Conservation (phyloP, 2,329 filamentous ascomycete species). For the Penicillium fuscoglaucum region DNA sequence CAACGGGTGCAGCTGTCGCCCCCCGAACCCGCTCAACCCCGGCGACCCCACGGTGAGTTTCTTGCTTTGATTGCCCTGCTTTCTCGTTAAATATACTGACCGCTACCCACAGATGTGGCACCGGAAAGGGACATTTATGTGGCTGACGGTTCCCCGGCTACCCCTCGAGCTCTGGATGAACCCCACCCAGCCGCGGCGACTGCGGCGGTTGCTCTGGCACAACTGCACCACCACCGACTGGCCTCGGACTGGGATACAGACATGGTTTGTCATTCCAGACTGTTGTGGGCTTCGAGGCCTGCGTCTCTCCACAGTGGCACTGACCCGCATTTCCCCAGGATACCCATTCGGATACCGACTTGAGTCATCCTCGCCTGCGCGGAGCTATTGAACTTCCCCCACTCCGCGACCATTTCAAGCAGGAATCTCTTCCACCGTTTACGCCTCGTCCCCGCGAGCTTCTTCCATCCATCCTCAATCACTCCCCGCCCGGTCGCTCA, state of each 20-base stretch:
- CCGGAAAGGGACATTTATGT: slow-evolving; percentile 65
- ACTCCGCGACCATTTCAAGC: slow-evolving; percentile 67
- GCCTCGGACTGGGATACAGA: slow-evolving; percentile 78
- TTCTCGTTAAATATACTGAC: slow-evolving; percentile 17
- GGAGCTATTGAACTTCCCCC: slow-evolving; percentile 71
- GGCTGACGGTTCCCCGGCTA: slow-evolving; percentile 67
- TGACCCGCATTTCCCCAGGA: slow-evolving; percentile 52
- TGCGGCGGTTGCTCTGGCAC: slow-evolving; percentile 82
- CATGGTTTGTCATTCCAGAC: slow-evolving; percentile 50
- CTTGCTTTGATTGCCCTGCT: slow-evolving; percentile 14
- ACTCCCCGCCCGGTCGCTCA: slow-evolving; percentile 81
- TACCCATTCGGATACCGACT: slow-evolving; percentile 70
- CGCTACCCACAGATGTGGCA: slow-evolving; percentile 53
- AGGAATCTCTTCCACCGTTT: slow-evolving; percentile 68
- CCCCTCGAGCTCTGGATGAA: slow-evolving; percentile 69
- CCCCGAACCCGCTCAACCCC: slow-evolving; percentile 37
- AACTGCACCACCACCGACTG: slow-evolving; percentile 76
- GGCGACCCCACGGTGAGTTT: slow-evolving; percentile 42
- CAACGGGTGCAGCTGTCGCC: slow-evolving; percentile 61
- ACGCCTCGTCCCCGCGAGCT: slow-evolving; percentile 67
- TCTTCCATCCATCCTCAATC: slow-evolving; percentile 74
- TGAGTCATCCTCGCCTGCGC: slow-evolving; percentile 62
- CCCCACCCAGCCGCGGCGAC: slow-evolving; percentile 67
- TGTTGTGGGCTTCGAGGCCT: slow-evolving; percentile 9
- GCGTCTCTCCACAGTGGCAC: slow-evolving; percentile 22